Evolutionary conservation across 2,329 filamentous ascomycete genomes (phyloP), one percentile per base, ranked within the genome.

Genomic region (Colletotrichum sp.): DNA sequence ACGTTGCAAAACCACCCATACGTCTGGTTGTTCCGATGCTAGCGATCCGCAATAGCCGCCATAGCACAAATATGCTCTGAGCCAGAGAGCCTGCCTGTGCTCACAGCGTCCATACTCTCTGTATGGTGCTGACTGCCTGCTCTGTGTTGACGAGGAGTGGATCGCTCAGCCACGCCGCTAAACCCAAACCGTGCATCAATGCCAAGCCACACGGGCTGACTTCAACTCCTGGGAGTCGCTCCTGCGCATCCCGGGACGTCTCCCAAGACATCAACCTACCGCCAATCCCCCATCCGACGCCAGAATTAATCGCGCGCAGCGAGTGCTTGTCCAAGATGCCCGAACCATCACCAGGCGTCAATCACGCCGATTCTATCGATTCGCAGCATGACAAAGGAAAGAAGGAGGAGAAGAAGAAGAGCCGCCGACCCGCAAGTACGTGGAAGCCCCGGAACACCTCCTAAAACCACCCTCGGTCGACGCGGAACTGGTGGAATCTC

Each of bases 361-460:
- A 85, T 77, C 87, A 85, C 78, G 80, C 86, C 81, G 89, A 90
- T 83, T 91, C 90, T 63, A 89, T 91, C 79, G 83, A 86, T 75
- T 90, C 89, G 52, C 87, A 89, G 79, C 90, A 92, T 78, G 87
- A 87, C 72, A 83, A 85, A 79, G 83, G 84, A 79, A 88, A 90
- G 81, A 82, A 85, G 78, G 81, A 90, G 90, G 88, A 97, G 87
- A 97, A 96, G 89, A 91, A 94, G 85, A 98, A 98, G 92, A 97
- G 92, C 90, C 93, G 94, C 86, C 93, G 95, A 86, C 96, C 96
- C 80, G 95, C 96, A 80, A 98, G 96, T 98, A 82, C 86, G 89
- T 85, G 85, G 84, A 90, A 83, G 59, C 71, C 74, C 76, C 76
- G 71, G 61, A 70, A 73, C 34, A 18, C 43, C 61, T 52, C 30